Percentiles rank a stretch among this genome's conserved stretches.
Evolutionary conservation across 1,139 yeast genomes (phyloP).

Genomic region (Candida glucosophila): DNA sequence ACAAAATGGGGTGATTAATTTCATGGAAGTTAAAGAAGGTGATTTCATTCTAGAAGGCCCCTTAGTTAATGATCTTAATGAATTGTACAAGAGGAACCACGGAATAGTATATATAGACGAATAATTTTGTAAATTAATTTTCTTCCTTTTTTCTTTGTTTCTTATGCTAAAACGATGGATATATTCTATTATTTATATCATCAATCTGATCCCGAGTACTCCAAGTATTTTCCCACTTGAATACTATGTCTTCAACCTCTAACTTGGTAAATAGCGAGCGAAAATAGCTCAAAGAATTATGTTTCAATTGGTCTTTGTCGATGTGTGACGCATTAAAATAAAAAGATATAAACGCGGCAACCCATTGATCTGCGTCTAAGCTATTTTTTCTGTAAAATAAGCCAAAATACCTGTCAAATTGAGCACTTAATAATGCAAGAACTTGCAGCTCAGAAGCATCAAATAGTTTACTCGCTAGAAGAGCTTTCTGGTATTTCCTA

Average conservation of each 20-base stretch:
- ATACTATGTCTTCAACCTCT: no score
- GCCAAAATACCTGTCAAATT: conserved; percentile 8
- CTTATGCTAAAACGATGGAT: no score
- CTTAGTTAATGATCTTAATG: conserved; percentile 7
- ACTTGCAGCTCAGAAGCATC: conserved; percentile 1
- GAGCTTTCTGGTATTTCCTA: conserved; percentile 4
- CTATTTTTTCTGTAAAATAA: conserved; percentile 6
- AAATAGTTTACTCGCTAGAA: conserved; percentile 3
- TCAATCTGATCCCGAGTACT: no score
- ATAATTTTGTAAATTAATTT: no score
- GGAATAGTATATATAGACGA: conserved; percentile 15
- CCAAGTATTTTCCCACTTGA: no score
- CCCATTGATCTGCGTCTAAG: conserved; percentile 6
- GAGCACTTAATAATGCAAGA: conserved; percentile 5
- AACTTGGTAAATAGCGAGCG: conserved; percentile 2
- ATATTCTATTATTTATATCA: no score
- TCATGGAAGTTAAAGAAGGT: conserved; percentile 50
- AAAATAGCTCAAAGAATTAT: conserved; percentile 3
- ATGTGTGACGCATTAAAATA: conserved; percentile 3
- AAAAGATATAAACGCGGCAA: conserved; percentile 5
- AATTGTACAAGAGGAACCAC: conserved; percentile 9
- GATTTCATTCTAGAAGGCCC: conserved; percentile 41
- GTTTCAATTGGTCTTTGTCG: conserved; percentile 1
- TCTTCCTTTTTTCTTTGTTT: no score
- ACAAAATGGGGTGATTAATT: conserved; percentile 67